Conservation (phyloP, 2,329 filamentous ascomycete species). For the Claviceps purpurea region DNA sequence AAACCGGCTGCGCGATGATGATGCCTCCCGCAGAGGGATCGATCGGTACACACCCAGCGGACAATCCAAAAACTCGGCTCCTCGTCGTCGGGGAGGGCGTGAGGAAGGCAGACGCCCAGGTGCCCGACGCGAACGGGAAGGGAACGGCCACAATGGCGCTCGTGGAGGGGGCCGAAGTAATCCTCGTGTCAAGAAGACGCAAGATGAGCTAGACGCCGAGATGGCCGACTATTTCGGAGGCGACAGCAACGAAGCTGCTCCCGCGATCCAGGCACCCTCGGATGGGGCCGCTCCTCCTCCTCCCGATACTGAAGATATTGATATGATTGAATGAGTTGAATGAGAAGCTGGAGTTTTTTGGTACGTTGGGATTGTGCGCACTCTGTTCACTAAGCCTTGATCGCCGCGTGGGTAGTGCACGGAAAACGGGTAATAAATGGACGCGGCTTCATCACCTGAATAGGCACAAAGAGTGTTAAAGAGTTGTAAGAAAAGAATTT, state of each 20-base stretch:
- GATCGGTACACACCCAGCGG: conserved; percentile 66
- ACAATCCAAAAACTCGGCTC: conserved; percentile 45
- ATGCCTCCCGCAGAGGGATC: conserved; percentile 52
- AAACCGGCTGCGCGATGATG: conserved; percentile 35
- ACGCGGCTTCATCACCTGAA: background rate
- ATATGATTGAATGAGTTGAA: conserved; percentile 59
- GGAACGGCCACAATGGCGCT: conserved; percentile 19
- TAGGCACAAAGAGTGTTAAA: background rate
- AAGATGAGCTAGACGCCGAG: conserved; percentile 87
- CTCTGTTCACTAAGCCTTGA: background rate
- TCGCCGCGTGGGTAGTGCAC: background rate
- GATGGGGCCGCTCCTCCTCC: conserved; percentile 19
- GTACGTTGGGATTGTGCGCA: background rate
- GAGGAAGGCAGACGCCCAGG: conserved; percentile 40
- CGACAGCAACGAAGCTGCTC: conserved; percentile 20
- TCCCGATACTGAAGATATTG: conserved; percentile 41
- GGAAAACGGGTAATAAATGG: background rate
- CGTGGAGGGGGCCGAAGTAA: conserved; percentile 25
- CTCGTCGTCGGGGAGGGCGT: conserved; percentile 36
- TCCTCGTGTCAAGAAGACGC: conserved; percentile 65
- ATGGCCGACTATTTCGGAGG: conserved; percentile 85
- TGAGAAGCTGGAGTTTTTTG: conserved; percentile 15
- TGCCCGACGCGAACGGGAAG: conserved; percentile 27
- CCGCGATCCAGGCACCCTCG: conserved; percentile 15
- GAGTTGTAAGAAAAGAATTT: background rate